These are phyloP conservation scores for Cryptosporidium ryanae DNA, from an alignment of 169 alveolate genomes.

Conservation along the genomic window DNA sequence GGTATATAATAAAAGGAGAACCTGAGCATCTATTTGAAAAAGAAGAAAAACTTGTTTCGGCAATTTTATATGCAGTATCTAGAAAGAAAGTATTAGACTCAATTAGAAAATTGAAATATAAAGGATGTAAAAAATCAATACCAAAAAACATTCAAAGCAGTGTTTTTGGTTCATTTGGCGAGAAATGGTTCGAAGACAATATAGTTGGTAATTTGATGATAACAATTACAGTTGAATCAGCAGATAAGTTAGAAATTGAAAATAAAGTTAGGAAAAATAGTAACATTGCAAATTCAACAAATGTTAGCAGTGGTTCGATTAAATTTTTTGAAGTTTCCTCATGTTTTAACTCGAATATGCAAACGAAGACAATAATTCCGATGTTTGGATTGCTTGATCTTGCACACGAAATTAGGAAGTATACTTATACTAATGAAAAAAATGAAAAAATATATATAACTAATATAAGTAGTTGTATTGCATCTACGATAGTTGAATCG, in stretches of 20 bases:
- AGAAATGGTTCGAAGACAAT: slow-evolving; percentile 49
- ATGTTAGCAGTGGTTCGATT: slow-evolving; percentile 28
- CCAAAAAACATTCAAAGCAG: slow-evolving; percentile 44
- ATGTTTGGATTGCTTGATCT: slow-evolving; percentile 61
- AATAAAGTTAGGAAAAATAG: slow-evolving; percentile 41
- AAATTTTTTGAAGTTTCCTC: slow-evolving; percentile 65
- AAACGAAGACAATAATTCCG: slow-evolving; percentile 22
- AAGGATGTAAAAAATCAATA: slow-evolving; percentile 21
- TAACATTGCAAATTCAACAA: slow-evolving; percentile 10
- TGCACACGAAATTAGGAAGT: slow-evolving; percentile 47
- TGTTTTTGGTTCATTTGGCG: slow-evolving; percentile 54
- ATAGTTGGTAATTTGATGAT: slow-evolving; percentile 33
- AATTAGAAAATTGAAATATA: slow-evolving; percentile 1
- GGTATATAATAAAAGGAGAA: slow-evolving; percentile 51
- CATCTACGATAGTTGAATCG: slow-evolving; percentile 44
- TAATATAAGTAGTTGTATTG: slow-evolving; percentile 50
- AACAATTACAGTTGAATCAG: slow-evolving; percentile 69
- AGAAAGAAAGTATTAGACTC: slow-evolving; percentile 63
- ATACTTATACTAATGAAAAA: slow-evolving; percentile 59
- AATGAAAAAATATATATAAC: slow-evolving; percentile 48
- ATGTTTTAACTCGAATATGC: slow-evolving; percentile 13
- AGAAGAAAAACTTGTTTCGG: slow-evolving; percentile 66
- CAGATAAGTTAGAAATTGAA: slow-evolving; percentile 42
- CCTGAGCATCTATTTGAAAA: slow-evolving; percentile 65
- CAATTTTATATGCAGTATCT: slow-evolving; percentile 60